Percentiles rank a stretch among this genome's conserved stretches.
These are phyloP conservation scores for Cercospora sp. DNA, from an alignment of 2,329 filamentous ascomycete genomes.

Conservation along the genomic window DNA sequence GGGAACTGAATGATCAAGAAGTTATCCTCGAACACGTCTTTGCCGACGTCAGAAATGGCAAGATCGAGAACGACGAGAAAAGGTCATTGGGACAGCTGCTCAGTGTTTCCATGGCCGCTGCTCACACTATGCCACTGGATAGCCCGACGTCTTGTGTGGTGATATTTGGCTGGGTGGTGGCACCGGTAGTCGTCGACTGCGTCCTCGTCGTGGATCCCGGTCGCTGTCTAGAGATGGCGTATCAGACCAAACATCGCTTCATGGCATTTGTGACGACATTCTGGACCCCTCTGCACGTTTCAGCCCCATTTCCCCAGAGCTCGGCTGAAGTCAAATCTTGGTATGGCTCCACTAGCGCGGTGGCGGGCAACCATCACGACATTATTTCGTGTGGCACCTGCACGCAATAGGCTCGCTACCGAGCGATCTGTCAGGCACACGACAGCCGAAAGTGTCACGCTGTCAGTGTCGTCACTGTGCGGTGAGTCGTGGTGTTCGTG, in stretches of 20 bases:
- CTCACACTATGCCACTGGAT: neutral
- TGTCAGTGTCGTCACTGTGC: neutral
- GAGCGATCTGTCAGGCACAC: neutral
- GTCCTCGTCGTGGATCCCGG: neutral
- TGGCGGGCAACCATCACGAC: neutral
- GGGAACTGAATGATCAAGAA: neutral
- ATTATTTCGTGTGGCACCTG: neutral
- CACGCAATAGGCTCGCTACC: neutral
- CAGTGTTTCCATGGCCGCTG: neutral
- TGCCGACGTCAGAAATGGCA: conserved; percentile 1
- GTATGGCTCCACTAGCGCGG: conserved; percentile 3
- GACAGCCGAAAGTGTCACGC: neutral
- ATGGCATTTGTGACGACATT: neutral
- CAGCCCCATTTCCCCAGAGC: conserved; percentile 8
- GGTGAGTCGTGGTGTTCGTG: neutral
- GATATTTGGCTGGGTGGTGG: neutral
- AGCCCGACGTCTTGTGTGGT: neutral
- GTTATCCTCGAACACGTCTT: neutral
- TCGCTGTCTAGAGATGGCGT: neutral
- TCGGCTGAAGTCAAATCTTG: conserved; percentile 2
- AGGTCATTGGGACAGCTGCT: neutral
- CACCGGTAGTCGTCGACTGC: neutral
- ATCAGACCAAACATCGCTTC: neutral
- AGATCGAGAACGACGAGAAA: neutral
- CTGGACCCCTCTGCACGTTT: conserved; percentile 1